phyloP scores from a whole-genome alignment of 1,139 yeast genomes.

The Yamadazyma trypodendri region DNA sequence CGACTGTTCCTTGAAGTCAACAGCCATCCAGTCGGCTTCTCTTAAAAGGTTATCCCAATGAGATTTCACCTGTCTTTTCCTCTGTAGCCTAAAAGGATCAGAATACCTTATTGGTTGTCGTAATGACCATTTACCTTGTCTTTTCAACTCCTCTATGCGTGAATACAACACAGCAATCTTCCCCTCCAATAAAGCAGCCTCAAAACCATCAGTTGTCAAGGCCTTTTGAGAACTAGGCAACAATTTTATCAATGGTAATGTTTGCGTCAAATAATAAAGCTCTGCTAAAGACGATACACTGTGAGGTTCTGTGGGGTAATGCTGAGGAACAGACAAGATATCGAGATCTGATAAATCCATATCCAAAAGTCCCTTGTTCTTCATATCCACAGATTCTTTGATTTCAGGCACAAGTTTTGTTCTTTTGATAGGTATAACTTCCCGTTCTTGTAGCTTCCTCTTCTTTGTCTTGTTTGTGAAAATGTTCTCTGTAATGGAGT shows the following conservation, averaged over 20 bases:
- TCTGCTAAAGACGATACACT: slow-evolving; percentile 73
- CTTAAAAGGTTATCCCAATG: slow-evolving; percentile 77
- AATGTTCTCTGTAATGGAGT: slow-evolving; percentile 7
- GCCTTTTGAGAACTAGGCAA: slow-evolving; percentile 86
- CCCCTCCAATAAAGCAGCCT: slow-evolving; percentile 86
- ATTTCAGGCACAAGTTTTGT: slow-evolving; percentile 12
- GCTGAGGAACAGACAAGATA: slow-evolving; percentile 42
- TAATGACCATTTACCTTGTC: slow-evolving; percentile 88
- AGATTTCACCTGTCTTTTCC: slow-evolving; percentile 29
- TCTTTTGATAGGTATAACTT: slow-evolving; percentile 4
- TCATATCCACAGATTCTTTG: slow-evolving; percentile 17
- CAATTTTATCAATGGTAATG: slow-evolving; percentile 77
- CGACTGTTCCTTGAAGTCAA: slow-evolving; percentile 70
- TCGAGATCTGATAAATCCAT: slow-evolving; percentile 34
- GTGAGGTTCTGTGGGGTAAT: slow-evolving; percentile 43
- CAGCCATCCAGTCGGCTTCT: slow-evolving; percentile 85
- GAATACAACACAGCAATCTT: slow-evolving; percentile 90
- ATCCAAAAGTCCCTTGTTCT: slow-evolving; percentile 23
- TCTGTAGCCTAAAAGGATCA: slow-evolving; percentile 57
- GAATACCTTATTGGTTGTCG: slow-evolving; percentile 74
- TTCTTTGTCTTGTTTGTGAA: slow-evolving; percentile 8
- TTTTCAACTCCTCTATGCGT: slow-evolving; percentile 85
- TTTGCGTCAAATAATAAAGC: slow-evolving; percentile 80
- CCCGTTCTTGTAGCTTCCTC: slow-evolving; percentile 1
- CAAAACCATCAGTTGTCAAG: slow-evolving; percentile 79